phyloP scores from a whole-genome alignment of 2,329 filamentous ascomycete species.

The Arthroderma sp. region DNA sequence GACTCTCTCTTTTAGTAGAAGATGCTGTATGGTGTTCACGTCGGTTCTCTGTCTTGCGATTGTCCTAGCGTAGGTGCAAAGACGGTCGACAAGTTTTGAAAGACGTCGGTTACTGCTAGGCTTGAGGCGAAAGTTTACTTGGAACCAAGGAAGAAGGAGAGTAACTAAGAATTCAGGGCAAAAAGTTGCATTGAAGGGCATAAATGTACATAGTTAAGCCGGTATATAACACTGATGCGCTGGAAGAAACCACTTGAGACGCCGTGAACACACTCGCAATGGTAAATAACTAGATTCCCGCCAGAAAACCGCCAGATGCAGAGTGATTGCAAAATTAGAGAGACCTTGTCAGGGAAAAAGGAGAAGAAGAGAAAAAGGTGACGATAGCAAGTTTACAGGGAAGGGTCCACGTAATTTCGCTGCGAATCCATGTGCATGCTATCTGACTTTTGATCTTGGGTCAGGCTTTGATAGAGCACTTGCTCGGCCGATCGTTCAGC shows the following conservation, averaged over 20 bases:
- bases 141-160: no score
- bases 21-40: background rate
- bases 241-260: background rate
- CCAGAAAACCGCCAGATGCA: background rate
- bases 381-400: constrained; percentile 20
- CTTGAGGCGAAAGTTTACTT: background rate
- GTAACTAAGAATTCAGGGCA: background rate
- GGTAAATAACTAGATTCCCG: background rate
- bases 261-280: background rate
- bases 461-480: constrained; percentile 34
- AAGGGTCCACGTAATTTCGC: constrained; percentile 25
- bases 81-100: background rate
- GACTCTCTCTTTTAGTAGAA: background rate
- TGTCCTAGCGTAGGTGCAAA: background rate
- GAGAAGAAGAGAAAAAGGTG: background rate
- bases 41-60: no score
- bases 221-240: background rate
- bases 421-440: constrained; percentile 24
- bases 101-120: background rate
- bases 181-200: background rate
- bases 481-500: constrained; percentile 33
- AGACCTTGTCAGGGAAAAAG: background rate
- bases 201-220: background rate
- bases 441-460: constrained; percentile 30
- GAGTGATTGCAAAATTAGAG: no score